These are phyloP conservation scores for Phytophthora constricta DNA, from an alignment of 352 stramenopile genomes.

Conservation along the genomic window DNA sequence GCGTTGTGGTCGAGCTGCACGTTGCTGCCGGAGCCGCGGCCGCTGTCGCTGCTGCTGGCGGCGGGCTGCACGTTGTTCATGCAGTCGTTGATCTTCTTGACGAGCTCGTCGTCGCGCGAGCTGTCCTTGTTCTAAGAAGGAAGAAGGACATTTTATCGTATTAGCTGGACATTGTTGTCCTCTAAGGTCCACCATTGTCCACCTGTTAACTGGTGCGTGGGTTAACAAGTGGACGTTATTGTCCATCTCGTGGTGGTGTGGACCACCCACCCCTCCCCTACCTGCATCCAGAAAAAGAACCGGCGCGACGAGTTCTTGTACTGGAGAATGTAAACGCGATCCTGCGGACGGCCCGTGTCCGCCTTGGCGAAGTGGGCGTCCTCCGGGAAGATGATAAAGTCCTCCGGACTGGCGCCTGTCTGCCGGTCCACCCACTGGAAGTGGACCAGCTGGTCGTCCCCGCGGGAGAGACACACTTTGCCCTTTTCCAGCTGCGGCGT, in stretches of 20 bases:
- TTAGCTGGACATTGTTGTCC: no score
- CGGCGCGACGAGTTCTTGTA: conserved; percentile 92
- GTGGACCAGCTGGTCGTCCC: conserved; percentile 91
- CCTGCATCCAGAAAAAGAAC: conserved; percentile 97
- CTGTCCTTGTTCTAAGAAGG: conserved; percentile 81
- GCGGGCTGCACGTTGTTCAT: conserved; percentile 86
- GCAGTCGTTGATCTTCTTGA: conserved; percentile 89
- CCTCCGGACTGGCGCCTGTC: conserved; percentile 84
- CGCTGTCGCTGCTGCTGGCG: conserved; percentile 33
- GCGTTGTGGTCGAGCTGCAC: conserved; percentile 90
- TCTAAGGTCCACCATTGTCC: no score
- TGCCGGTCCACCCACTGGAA: conserved; percentile 94
- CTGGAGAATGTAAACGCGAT: conserved; percentile 93
- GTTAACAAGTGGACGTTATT: not conserved
- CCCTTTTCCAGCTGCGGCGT: conserved; percentile 92
- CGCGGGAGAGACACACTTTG: conserved; percentile 86
- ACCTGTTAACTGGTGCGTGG: no score
- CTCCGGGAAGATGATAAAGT: conserved; percentile 94
- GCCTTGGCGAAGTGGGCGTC: conserved; percentile 90
- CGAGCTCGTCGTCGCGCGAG: conserved; percentile 86
- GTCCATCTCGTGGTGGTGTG: no score
- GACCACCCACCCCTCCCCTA: conserved; percentile 27
- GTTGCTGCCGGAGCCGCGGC: conserved; percentile 49
- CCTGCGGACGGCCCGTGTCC: conserved; percentile 82
- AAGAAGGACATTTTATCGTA: no score